Evolutionary conservation across 805 yeast genomes (phyloP), one percentile per base, ranked within the genome.

Genomic region (Saccharomycopsis vini): DNA sequence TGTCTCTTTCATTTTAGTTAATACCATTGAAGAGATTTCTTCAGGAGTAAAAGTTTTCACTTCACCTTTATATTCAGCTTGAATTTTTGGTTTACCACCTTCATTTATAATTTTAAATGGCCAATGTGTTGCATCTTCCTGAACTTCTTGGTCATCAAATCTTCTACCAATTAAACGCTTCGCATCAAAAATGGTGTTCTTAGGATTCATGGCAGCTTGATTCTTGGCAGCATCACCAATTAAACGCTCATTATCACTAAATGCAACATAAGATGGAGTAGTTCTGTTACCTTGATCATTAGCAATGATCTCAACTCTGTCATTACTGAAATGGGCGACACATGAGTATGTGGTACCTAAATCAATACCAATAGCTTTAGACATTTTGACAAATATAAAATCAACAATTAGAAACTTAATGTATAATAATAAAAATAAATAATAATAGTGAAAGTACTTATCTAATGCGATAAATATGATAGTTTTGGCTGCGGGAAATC

Each of bases 281-380:
- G 95, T 90, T 74, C 97, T 84, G 76, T 90, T 89, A 73, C 97
- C 97, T 72, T 90, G 97, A 66, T 89, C 96, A 62, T 89, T 89
- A 58, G 97, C 96, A 59, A 89, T 79, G 61, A 89, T 89, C 62
- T 90, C 97, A 49, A 89, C 97, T 58, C 95, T 73, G 62, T 85
- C 94, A 57, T 83, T 82, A 40, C 81, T 64, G 64, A 75, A 79
- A 66, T 77, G 88, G 78, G 95, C 97, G 50, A 90, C 97, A 78
- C 97, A 89, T 10, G 96, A 89, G 76, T 89, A 89, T 4, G 97
- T 89, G 52, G 97, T 89, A 63, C 97, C 96, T 72, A 88, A 81
- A 75, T 87, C 95, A 68, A 87, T 87, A 69, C 95, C 88, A 56
- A 78, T 67, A 60, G 79, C 76, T 63, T 68, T 72, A 43, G 73